Conservation (phyloP, 2,329 filamentous ascomycete species). For the Cercospora brassicicola region DNA sequence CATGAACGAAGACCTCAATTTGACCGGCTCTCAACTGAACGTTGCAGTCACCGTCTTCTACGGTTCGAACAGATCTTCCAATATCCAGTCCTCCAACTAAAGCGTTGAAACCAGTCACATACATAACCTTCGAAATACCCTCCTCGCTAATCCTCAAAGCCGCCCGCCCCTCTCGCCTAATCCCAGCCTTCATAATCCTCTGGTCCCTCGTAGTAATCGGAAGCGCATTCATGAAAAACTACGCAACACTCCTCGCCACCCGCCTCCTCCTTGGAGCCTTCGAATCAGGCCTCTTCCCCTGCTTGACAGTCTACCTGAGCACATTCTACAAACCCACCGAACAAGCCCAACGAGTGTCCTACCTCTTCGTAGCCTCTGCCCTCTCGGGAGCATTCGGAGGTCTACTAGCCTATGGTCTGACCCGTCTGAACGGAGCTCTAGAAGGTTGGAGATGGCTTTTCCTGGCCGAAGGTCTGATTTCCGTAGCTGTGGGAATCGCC, state of each 20-base stretch:
- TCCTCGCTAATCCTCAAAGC: conserved; percentile 19
- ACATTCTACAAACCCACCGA: conserved; percentile 48
- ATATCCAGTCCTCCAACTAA: background rate
- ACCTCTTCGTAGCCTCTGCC: conserved; percentile 46
- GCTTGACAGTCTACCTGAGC: conserved; percentile 39
- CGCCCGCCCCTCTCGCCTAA: background rate
- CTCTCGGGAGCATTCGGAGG: conserved; percentile 45
- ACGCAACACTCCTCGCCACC: conserved; percentile 45
- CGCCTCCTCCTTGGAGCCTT: conserved; percentile 35
- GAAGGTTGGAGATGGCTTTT: conserved; percentile 47
- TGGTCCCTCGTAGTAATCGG: conserved; percentile 55
- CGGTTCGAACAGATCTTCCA: background rate
- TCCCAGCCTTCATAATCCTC: conserved; percentile 34
- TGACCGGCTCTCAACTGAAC: background rate
- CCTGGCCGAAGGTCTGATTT: conserved; percentile 37
- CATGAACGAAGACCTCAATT: background rate
- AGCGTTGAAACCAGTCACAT: background rate
- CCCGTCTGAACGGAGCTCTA: conserved; percentile 69
- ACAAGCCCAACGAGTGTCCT: conserved; percentile 43
- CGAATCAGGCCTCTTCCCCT: conserved; percentile 32
- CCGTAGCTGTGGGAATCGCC: conserved; percentile 28
- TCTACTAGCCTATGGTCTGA: conserved; percentile 54
- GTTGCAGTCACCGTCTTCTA: background rate
- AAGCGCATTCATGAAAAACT: conserved; percentile 49
- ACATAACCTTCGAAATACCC: conserved; percentile 50